Conservation (phyloP, 805 yeast genomes). For the Wickerhamiella brachini region DNA sequence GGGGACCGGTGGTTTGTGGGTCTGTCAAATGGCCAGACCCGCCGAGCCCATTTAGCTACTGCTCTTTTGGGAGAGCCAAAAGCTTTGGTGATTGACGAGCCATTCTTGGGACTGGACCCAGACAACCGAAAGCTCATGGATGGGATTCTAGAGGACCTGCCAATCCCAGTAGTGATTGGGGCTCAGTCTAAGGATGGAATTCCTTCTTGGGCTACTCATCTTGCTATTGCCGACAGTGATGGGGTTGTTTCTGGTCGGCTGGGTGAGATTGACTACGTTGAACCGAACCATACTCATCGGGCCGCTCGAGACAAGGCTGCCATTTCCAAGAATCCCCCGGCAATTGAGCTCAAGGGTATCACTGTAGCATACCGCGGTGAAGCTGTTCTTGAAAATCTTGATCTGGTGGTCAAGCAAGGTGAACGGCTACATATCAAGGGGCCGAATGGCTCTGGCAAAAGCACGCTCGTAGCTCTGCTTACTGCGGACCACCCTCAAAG, state of each 20-base stretch:
- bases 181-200: conserved; percentile 58
- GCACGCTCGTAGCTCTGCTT: conserved; percentile 68
- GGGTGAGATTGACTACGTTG: conserved; percentile 1
- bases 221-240: conserved; percentile 44
- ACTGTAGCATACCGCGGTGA: conserved; percentile 52
- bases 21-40: conserved; percentile 82
- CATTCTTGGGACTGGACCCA: conserved; percentile 84
- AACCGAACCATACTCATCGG: conserved; percentile 2
- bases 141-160: conserved; percentile 32
- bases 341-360: conserved; percentile 45
- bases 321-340: conserved; percentile 9
- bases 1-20: conserved; percentile 70
- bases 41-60: conserved; percentile 78
- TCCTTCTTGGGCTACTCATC: conserved; percentile 69
- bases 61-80: conserved; percentile 53
- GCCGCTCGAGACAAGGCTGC: not conserved
- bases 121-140: conserved; percentile 49
- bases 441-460: conserved; percentile 84
- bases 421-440: conserved; percentile 86
- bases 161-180: conserved; percentile 50
- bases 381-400: conserved; percentile 43
- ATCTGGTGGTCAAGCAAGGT: conserved; percentile 55
- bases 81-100: conserved; percentile 71
- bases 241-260: conserved; percentile 31
- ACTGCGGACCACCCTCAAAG: conserved; percentile 97